Conservation (phyloP, 2,329 filamentous ascomycete species). For the Monosporascus sp. region DNA sequence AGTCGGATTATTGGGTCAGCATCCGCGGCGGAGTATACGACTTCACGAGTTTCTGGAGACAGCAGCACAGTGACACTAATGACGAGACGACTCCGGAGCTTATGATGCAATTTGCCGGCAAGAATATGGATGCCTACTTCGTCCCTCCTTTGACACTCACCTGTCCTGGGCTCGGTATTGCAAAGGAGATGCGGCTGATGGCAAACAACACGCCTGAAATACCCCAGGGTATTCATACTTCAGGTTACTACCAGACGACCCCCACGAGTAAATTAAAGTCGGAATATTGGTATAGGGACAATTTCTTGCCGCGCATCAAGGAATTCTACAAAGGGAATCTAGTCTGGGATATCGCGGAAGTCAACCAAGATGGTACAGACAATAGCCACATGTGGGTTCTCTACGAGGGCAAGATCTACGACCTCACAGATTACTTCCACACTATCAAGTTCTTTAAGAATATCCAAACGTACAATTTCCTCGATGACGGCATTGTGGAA, state of each 20-base stretch:
- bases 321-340: slow-evolving; percentile 84
- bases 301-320: slow-evolving; percentile 73
- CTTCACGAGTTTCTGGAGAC: slow-evolving; percentile 79
- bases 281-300: slow-evolving; percentile 70
- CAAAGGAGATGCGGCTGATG: slow-evolving; percentile 49
- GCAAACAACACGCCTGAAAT: slow-evolving; percentile 60
- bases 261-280: slow-evolving; percentile 53
- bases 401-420: slow-evolving; percentile 72
- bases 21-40: slow-evolving; percentile 89
- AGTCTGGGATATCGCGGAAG: slow-evolving; percentile 58
- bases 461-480: slow-evolving; percentile 58
- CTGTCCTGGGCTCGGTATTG: slow-evolving; percentile 67
- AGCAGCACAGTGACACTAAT: slow-evolving; percentile 72
- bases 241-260: slow-evolving; percentile 57
- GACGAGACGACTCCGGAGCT: slow-evolving; percentile 53
- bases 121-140: slow-evolving; percentile 82
- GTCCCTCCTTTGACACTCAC: slow-evolving; percentile 67
- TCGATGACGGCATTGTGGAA: slow-evolving; percentile 62
- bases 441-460: slow-evolving; percentile 59
- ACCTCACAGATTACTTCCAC: slow-evolving; percentile 87
- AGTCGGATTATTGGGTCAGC: slow-evolving; percentile 78
- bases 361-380: slow-evolving; percentile 62
- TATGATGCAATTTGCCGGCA: slow-evolving; percentile 76
- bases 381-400: slow-evolving; percentile 73
- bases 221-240: slow-evolving; percentile 59